Base-by-base conservation (phyloP, 805 yeast species). In the Sugiyamaella marilandica region DNA sequence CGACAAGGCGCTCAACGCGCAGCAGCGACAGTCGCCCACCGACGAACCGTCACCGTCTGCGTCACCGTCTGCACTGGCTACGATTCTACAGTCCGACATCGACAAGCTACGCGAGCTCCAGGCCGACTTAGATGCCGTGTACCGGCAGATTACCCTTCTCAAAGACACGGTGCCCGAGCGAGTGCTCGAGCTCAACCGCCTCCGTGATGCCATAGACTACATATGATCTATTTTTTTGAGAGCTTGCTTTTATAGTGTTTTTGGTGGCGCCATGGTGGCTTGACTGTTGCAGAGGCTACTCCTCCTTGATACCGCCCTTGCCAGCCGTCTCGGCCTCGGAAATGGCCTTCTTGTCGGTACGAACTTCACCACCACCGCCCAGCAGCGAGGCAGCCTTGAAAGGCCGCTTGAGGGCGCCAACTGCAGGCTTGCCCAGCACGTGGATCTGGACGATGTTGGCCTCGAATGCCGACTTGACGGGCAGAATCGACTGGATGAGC, bases 401-500 rank as follows among this genome's bases (percentile, higher is more conserved):
- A 45, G 99, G 99, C 78, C 99, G 87, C 81, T 89, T 88, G 73
- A 90, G 82, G 64, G 87, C 96, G 61, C 97, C 97, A 47, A 79
- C 63, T 24, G 97, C 94, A 37, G 91, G 80, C 65, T 80, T 75
- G 61, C 90, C 90, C 64, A 87, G 87, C 54, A 94, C 66, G 71
- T 94, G 96, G 71, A 94, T 88, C 77, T 88, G 83, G 63, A 92
- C 96, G 61, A 89, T 82, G 74, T 90, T 90, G 65, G 87, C 75
- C 75, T 94, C 98, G 52, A 89, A 73, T 45, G 95, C 96, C 62
- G 87, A 75, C 81, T 94, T 94, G 64, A 94, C 75, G 49, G 97
- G 92, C 50, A 95, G 81, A 62, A 94, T 81, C 59, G 91, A 83
- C 77, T 94, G 98, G 90, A 92, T 86, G 62, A 94, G 83, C 69